Percentiles rank a stretch among this genome's conserved stretches.
These are phyloP conservation scores for Candida rishiriensis DNA, from an alignment of 805 yeast species.

Conservation along the genomic window DNA sequence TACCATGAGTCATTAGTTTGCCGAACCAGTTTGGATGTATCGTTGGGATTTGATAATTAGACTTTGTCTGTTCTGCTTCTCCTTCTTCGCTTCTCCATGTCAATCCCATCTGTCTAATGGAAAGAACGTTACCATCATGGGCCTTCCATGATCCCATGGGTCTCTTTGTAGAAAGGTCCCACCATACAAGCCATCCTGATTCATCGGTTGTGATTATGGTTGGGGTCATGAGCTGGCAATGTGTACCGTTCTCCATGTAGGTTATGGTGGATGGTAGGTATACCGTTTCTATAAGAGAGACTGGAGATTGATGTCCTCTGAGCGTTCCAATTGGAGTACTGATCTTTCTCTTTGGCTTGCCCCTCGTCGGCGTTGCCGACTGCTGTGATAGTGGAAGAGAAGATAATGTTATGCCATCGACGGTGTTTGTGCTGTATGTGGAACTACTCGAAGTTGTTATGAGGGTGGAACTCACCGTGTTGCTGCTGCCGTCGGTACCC, in stretches of 20 bases:
- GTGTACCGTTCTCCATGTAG: not conserved
- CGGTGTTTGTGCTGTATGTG: no score
- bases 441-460: no score
- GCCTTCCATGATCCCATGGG: conserved; percentile 57
- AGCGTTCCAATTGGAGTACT: not conserved
- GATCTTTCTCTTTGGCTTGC: not conserved
- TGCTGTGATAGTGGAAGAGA: no score
- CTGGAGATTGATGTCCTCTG: conserved; percentile 8
- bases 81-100: conserved; percentile 18
- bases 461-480: no score
- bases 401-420: no score
- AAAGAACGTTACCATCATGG: conserved; percentile 48
- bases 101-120: conserved; percentile 43
- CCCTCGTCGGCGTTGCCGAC: no score
- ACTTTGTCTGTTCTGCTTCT: not conserved
- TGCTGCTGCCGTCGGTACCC: no score
- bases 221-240: conserved; percentile 28
- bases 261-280: conserved; percentile 17
- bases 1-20: conserved; percentile 56
- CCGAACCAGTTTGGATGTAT: conserved; percentile 32
- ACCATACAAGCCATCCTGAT: conserved; percentile 56
- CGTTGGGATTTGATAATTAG: conserved; percentile 13
- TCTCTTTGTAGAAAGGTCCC: conserved; percentile 57
- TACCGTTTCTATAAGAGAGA: conserved; percentile 9
- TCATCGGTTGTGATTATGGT: conserved; percentile 55